phyloP scores from a whole-genome alignment of 768 basidiomycete species.

The Termitomyces sp. region DNA sequence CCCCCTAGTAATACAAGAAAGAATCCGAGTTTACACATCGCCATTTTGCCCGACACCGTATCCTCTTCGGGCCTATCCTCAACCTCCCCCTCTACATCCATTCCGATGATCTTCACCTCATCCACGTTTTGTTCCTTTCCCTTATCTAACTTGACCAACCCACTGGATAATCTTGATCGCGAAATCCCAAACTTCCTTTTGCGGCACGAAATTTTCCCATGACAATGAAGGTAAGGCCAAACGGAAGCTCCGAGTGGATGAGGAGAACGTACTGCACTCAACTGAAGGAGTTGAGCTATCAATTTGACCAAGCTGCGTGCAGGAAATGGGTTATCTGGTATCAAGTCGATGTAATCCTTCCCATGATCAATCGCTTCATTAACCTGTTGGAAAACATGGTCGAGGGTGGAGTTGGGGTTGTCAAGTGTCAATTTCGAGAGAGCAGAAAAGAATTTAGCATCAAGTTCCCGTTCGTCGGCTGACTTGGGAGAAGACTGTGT shows the following conservation, averaged over 20 bases:
- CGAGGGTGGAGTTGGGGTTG: neutral
- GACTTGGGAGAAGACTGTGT: too few species aligned
- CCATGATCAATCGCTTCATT: neutral
- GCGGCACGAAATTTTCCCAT: too few species aligned
- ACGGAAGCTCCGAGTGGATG: neutral
- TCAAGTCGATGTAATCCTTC: slow-evolving; percentile 1
- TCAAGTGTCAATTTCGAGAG: slow-evolving; percentile 1
- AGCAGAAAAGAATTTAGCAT: slow-evolving; percentile 6
- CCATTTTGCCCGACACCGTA: slow-evolving; percentile 20
- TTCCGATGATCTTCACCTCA: slow-evolving; percentile 25
- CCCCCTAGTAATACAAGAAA: too few species aligned
- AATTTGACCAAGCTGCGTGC: slow-evolving; percentile 9
- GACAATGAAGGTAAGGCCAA: neutral
- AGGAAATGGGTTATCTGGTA: slow-evolving; percentile 16
- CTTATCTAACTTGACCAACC: slow-evolving; percentile 13
- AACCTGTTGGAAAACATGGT: neutral
- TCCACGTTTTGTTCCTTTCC: slow-evolving; percentile 18
- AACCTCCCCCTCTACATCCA: slow-evolving; percentile 12
- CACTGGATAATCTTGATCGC: slow-evolving; percentile 9
- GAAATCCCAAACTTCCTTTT: slow-evolving; percentile 7
- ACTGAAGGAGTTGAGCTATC: slow-evolving; percentile 10
- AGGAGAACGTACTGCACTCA: slow-evolving; percentile 10
- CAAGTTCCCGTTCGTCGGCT: slow-evolving; percentile 7
- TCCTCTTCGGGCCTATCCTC: slow-evolving; percentile 11
- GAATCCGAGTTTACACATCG: slow-evolving; percentile 20